Evolutionary conservation across 2,329 filamentous ascomycete species (phyloP), one percentile per base, ranked within the genome.

Genomic region (Botrytis fragariae): DNA sequence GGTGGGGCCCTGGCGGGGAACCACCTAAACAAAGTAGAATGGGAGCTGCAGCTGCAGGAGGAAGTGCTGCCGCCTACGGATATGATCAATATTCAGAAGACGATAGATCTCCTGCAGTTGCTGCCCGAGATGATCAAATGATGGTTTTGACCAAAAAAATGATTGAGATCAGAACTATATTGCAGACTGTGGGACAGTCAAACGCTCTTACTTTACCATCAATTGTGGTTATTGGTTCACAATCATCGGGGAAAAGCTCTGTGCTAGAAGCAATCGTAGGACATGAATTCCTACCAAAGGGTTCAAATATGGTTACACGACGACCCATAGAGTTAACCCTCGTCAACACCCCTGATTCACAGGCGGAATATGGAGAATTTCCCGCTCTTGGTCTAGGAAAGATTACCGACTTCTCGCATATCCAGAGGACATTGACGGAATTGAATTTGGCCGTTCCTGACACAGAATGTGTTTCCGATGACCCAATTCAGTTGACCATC

Each of bases 121-220:
- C 88, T 67, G 93, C 94, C 29, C 90, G 90, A 79, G 96, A 99
- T 79, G 96, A 99, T 81, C 96, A 99, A 83, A 99, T 99, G 95
- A 99, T 99, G 96, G 87, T 98, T 77, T 86, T 99, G 80, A 99
- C 97, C 2, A 95, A 96, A 85, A 98, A 98, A 84, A 99, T 99
- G 96, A 99, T 99, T 80, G 96, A 99, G 85, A 98, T 99, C 73
- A 88, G 97, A 77, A 95, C 91, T 77, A 93, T 99, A 73, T 86
- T 99, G 37, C 93, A 97, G 80, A 93, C 91, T 39, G 93, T 99
- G 64, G 97, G 95, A 48, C 95, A 99, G 84, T 97, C 95, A 0
- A 94, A 92, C 76, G 90, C 93, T 4, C 85, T 99, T 76, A 95
- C 93, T 1, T 85, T 99, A 35, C 96, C 96, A 0, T 98, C 97